These are phyloP conservation scores for Pseudonectria buxi DNA, from an alignment of 2,329 filamentous ascomycete species.

Conservation along the genomic window DNA sequence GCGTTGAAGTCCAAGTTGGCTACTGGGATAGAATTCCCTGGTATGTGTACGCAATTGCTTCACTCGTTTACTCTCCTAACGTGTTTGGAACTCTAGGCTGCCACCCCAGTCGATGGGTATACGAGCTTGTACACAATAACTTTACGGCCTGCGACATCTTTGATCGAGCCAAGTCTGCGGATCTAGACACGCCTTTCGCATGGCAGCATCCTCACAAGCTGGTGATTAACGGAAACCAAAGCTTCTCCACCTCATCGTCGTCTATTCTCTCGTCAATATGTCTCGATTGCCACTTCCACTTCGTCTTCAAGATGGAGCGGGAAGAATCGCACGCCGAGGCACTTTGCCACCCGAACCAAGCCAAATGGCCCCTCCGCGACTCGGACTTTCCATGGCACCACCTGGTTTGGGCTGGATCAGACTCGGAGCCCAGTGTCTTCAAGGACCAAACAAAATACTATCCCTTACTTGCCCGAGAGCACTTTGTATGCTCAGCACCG, in stretches of 20 bases:
- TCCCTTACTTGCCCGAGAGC: conserved; percentile 29
- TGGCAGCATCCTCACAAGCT: conserved; percentile 32
- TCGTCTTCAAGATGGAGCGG: conserved; percentile 33
- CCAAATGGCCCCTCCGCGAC: conserved; percentile 29
- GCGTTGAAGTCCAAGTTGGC: conserved; percentile 25
- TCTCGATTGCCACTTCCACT: conserved; percentile 35
- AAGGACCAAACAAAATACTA: conserved; percentile 30
- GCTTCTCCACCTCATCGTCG: conserved; percentile 19
- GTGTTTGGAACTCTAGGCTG: conserved; percentile 19
- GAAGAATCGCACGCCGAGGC: conserved; percentile 19
- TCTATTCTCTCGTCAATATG: conserved; percentile 32
- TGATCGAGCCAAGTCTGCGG: conserved; percentile 24
- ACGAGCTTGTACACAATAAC: conserved; percentile 33
- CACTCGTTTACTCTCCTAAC: conserved; percentile 7
- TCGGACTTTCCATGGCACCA: conserved; percentile 34
- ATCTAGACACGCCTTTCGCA: conserved; percentile 24
- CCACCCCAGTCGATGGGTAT: conserved; percentile 35
- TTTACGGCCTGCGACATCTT: conserved; percentile 31
- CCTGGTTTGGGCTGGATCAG: conserved; percentile 29
- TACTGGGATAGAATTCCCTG: conserved; percentile 18
- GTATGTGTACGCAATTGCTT: conserved; percentile 13
- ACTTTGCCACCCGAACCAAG: conserved; percentile 26
- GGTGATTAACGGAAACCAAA: conserved; percentile 35
- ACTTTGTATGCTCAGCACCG: conserved; percentile 36
- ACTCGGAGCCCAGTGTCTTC: conserved; percentile 17